These are phyloP conservation scores for Nicotiana tabacum DNA, from an alignment of 257 asterid species.

Conservation along the genomic window DNA sequence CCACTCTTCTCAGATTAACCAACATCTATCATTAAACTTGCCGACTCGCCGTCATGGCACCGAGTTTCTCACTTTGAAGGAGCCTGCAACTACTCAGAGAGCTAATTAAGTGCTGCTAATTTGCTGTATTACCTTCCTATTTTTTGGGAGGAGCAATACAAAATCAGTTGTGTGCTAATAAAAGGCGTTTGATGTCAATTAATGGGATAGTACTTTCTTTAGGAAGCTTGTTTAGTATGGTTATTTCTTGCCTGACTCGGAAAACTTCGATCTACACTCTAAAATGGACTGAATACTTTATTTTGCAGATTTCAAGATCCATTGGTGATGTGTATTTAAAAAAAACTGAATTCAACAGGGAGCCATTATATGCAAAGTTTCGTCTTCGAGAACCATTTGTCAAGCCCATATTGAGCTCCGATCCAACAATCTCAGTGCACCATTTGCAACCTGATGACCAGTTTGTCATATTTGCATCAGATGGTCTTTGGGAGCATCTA, in stretches of 20 bases:
- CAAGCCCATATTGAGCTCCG: slow-evolving; percentile 66
- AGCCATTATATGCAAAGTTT: slow-evolving; percentile 67
- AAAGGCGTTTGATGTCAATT: neutral
- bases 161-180: neutral
- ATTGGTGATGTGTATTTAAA: slow-evolving; percentile 77
- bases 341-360: slow-evolving; percentile 67
- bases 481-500: slow-evolving; percentile 88
- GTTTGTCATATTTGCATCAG: slow-evolving; percentile 73
- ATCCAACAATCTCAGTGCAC: slow-evolving; percentile 55
- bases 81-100: neutral
- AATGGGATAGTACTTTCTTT: neutral
- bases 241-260: neutral
- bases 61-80: neutral
- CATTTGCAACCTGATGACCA: slow-evolving; percentile 62
- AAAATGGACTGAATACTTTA: slow-evolving; percentile 7
- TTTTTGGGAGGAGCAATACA: neutral
- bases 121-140: neutral
- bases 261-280: neutral
- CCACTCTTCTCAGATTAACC: neutral
- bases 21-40: neutral
- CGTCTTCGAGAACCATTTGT: slow-evolving; percentile 61
- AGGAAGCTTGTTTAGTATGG: neutral
- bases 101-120: neutral
- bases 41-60: neutral
- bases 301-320: slow-evolving; percentile 62